Base-by-base conservation (phyloP, 2,329 filamentous ascomycete genomes). In the Xylaria sp. region DNA sequence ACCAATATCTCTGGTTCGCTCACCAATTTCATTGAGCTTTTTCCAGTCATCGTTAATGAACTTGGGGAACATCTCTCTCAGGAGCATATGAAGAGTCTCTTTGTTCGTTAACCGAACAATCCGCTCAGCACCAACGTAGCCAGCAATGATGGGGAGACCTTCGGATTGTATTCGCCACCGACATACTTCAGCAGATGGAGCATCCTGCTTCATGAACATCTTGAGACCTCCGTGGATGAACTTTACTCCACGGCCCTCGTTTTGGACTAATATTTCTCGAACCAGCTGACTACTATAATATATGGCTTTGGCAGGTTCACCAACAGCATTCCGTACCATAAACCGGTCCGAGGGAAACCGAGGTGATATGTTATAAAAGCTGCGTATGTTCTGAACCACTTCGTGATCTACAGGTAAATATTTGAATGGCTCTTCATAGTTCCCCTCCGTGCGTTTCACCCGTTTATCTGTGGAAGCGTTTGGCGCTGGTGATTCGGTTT, bases 181-280 rank as follows among this genome's bases (percentile, higher is more conserved):
- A 83, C 94, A 97, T 40, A 96, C 92, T 63, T 94, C 91, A 42
- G 91, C 90, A 5, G 91, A 92, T 68, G 97, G 94, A 0, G 93
- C 92, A 77, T 98, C 94, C 80, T 98, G 95, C 84, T 97, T 97
- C 85, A 98, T 96, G 79, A 97, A 99, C 93, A 98, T 98, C 83
- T 97, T 97, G 40, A 99, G 94, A 72, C 96, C 96, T 60, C 92
- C 95, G 81, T 99, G 96, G 59, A 99, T 92, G 78, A 99, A 97
- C 79, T 96, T 97, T 81, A 98, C 91, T 54, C 94, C 94, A 32
- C 92, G 91, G 51, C 93, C 93, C 80, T 98, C 94, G 79, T 99
- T 99, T 77, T 91, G 87, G 3, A 86, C 88, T 3, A 99, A 86
- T 63, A 99, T 96, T 72, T 95, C 92, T 37, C 94, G 92, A 25